These are phyloP conservation scores for Oenanthe sinensis DNA, from an alignment of 129 eudicot genomes.

Conservation along the genomic window DNA sequence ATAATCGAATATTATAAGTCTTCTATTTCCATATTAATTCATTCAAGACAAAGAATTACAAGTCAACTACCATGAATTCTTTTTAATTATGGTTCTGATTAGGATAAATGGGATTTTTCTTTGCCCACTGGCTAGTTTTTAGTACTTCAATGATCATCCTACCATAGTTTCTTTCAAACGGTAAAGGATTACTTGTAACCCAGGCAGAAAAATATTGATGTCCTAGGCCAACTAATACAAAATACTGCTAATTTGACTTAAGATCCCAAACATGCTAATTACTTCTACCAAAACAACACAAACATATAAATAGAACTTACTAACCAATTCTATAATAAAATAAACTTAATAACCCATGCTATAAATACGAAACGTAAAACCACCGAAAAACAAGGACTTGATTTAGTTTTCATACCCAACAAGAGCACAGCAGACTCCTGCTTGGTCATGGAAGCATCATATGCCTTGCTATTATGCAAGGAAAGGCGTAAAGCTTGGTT, in stretches of 20 bases:
- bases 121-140: not conserved
- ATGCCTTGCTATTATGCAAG: constrained; percentile 48
- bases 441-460: constrained; percentile 67
- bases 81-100: not conserved
- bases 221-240: not conserved
- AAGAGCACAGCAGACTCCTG: constrained; percentile 99
- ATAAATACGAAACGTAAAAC: not conserved
- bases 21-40: not conserved
- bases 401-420: constrained; percentile 54
- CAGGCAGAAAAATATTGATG: not conserved
- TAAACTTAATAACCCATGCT: not conserved
- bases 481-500: constrained; percentile 83
- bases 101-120: not conserved
- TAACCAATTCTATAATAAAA: not conserved
- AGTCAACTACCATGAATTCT: too few relatives aligned
- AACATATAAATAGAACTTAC: not conserved
- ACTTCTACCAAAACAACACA: not conserved
- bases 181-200: too few relatives aligned
- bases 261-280: not conserved
- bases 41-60: too few relatives aligned
- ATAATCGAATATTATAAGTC: too few relatives aligned
- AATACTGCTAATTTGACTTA: not conserved
- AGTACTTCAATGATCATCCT: not conserved
- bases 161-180: not conserved
- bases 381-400: not conserved